These are phyloP conservation scores for Aspergillus novofumigatus DNA, from an alignment of 2,329 filamentous ascomycete genomes.

Conservation along the genomic window DNA sequence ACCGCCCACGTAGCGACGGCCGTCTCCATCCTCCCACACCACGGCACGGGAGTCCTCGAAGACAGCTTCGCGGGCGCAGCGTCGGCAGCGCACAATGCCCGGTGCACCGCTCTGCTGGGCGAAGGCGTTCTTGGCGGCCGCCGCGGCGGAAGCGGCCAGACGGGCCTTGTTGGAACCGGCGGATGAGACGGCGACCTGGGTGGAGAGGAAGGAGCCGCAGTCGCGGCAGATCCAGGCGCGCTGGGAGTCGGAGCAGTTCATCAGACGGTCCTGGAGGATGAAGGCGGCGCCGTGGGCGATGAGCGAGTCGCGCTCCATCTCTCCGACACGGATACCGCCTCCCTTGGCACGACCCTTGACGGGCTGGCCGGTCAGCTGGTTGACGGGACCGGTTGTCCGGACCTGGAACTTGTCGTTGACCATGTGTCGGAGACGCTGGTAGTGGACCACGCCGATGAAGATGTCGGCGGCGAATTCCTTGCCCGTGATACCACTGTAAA, in stretches of 20 bases:
- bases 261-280: conserved; percentile 85
- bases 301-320: conserved; percentile 96
- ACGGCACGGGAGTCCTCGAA: conserved; percentile 64
- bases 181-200: conserved; percentile 53
- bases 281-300: conserved; percentile 94
- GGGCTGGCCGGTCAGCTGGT: conserved; percentile 85
- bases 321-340: conserved; percentile 96
- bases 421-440: conserved; percentile 97
- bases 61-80: conserved; percentile 65
- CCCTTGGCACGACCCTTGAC: conserved; percentile 96
- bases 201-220: conserved; percentile 87
- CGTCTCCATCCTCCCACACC: conserved; percentile 85
- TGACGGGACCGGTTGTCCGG: conserved; percentile 88
- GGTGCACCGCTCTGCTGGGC: conserved; percentile 50
- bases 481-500: conserved; percentile 96
- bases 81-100: conserved; percentile 70
- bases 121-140: conserved; percentile 28
- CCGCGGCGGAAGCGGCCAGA: conserved; percentile 26
- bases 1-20: conserved; percentile 78
- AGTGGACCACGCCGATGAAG: conserved; percentile 95
- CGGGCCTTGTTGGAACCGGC: conserved; percentile 25
- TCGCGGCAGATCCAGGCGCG: conserved; percentile 82
- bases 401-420: conserved; percentile 99
- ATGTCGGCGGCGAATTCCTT: conserved; percentile 93
- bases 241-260: conserved; percentile 95